Base-by-base conservation (phyloP, 257 asterid species). In the Gynochthodes officinalis region DNA sequence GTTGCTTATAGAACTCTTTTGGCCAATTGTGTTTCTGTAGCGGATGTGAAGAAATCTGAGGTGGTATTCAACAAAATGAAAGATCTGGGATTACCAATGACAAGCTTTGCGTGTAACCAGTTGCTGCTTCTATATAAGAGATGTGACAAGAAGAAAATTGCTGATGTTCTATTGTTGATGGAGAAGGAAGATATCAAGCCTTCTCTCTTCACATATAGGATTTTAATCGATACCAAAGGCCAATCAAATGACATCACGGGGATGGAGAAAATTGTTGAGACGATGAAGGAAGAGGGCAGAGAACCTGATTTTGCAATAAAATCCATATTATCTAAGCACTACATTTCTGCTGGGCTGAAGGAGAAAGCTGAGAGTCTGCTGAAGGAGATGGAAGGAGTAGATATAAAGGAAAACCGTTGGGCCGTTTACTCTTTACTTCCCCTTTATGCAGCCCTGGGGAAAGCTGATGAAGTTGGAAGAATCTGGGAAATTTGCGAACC, bases 391-490 rank as follows among this genome's bases (percentile, higher is more conserved):
- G 97, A 90, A 83, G 93, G 88, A 58, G 82, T 16, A 28, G 76
- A 75, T 76, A 19, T 75, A 55, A 69, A 27, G 35, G 78, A 82
- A 67, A 87, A 81, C 44, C 96, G 88, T 53, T 75, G 84, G 88
- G 82, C 75, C 21, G 76, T 78, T 74, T 81, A 16, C 23, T 27
- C 37, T 44, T 59, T 90, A 71, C 86, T 92, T 67, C 89, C 91
- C 57, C 82, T 89, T 53, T 93, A 93, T 68, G 98, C 98, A 49
- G 79, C 84, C 65, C 86, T 90, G 13, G 91, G 91, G 35, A 82
- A 67, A 75, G 89, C 71, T 0, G 83, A 86, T 49, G 95, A 87
- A 63, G 98, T 93, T 4, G 82, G 70, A 42, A 80, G 96, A 70
- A 78, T 92, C 76, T 92, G 98, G 96, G 67, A 73, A 59, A 67